phyloP scores from a whole-genome alignment of 495 filamentous ascomycete genomes.

The Lentithecium fluviatile region DNA sequence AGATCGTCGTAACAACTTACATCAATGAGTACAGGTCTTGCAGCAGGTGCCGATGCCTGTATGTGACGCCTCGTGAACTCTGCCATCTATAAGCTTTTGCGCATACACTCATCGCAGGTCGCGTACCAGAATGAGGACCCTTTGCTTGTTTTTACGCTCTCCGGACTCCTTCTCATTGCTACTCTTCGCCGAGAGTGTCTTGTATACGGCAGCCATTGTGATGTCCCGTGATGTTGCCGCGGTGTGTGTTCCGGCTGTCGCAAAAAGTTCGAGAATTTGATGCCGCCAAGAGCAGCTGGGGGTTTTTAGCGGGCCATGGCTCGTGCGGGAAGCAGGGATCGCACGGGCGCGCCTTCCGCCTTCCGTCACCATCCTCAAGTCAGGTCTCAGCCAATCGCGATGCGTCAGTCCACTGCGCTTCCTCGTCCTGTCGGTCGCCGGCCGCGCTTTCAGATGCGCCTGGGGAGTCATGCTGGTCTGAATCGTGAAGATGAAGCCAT shows the following conservation, averaged over 20 bases:
- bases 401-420: background rate
- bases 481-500: too few relatives aligned
- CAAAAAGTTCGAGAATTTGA: slow-evolving; percentile 17
- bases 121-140: slow-evolving; percentile 71
- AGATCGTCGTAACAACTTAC: background rate
- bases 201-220: slow-evolving; percentile 92
- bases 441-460: too few relatives aligned
- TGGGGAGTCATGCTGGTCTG: too few relatives aligned
- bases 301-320: background rate
- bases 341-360: background rate
- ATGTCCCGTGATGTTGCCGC: background rate
- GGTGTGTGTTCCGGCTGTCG: background rate
- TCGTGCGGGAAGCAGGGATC: background rate
- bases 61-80: slow-evolving; percentile 57
- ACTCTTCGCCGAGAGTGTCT: slow-evolving; percentile 69
- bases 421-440: background rate
- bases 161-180: slow-evolving; percentile 42
- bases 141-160: slow-evolving; percentile 63
- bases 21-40: slow-evolving; percentile 86
- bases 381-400: background rate
- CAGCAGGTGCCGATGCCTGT: slow-evolving; percentile 88
- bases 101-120: background rate
- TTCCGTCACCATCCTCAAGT: background rate
- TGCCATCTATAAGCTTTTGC: slow-evolving; percentile 6
- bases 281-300: background rate